phyloP scores from a whole-genome alignment of 75 land plant genomes.

The Ceratopteris richardii region DNA sequence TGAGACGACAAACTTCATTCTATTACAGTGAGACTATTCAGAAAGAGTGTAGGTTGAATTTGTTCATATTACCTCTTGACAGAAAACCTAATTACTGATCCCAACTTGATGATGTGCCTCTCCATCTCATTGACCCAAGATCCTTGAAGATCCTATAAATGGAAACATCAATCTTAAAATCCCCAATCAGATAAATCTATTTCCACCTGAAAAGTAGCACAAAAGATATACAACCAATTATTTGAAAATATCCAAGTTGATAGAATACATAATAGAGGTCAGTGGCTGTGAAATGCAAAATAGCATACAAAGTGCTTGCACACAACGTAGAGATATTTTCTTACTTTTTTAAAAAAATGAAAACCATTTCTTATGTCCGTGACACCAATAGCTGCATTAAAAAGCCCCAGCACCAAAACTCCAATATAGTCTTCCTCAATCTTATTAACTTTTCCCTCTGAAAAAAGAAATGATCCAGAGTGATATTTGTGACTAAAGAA shows the following conservation, averaged over 20 bases:
- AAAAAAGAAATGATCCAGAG: background rate
- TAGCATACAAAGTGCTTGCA: too few species aligned
- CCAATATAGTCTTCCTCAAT: constrained; percentile 66
- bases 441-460: constrained; percentile 88
- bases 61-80: constrained; percentile 90
- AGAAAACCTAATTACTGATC: constrained; percentile 53
- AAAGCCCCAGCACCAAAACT: constrained; percentile 63
- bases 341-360: constrained; percentile 2
- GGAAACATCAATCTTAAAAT: background rate
- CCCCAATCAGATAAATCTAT: background rate
- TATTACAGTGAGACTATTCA: too few species aligned
- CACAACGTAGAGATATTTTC: too few species aligned
- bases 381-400: constrained; percentile 55
- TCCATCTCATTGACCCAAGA: constrained; percentile 40
- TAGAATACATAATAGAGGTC: background rate
- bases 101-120: constrained; percentile 54
- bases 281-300: background rate
- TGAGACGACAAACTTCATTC: too few species aligned
- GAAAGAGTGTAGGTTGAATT: too few species aligned
- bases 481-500: background rate
- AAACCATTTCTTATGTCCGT: constrained; percentile 54
- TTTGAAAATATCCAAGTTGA: background rate
- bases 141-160: constrained; percentile 34
- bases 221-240: background rate
- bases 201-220: too few species aligned